Conservation (phyloP, 106 monocot genomes). For the Narthecium ossifragum region DNA sequence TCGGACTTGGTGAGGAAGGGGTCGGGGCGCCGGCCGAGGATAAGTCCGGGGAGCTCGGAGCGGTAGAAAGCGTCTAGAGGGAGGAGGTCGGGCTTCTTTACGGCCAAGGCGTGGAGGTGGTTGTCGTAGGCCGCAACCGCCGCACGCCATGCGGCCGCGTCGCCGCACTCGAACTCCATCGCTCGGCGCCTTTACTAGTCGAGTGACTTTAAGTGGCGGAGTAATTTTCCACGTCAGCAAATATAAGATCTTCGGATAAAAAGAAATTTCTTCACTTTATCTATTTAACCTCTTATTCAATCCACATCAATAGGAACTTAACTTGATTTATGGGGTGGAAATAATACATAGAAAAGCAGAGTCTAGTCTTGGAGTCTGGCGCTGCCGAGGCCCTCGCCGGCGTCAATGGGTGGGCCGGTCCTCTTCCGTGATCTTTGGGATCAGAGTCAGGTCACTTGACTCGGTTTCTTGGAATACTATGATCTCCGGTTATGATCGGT, state of each 20-base stretch:
- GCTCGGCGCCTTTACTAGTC: no score
- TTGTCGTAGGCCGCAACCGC: constrained; percentile 41
- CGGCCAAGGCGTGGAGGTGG: constrained; percentile 32
- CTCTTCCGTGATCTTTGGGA: constrained; percentile 5
- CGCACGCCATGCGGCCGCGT: constrained; percentile 40
- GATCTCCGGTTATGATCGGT: no score
- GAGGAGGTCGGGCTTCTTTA: constrained; percentile 70
- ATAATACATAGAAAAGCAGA: no score
- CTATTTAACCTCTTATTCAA: no score
- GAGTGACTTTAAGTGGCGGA: no score
- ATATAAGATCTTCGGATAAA: no score
- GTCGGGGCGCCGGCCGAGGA: constrained; percentile 45
- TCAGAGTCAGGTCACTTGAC: constrained; percentile 3
- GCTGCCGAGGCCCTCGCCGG: not conserved
- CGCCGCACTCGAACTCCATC: constrained; percentile 43
- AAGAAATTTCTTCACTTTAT: no score
- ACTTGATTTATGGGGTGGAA: no score
- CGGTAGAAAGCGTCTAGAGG: constrained; percentile 71
- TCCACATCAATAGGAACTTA: no score
- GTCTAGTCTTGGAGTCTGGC: not conserved
- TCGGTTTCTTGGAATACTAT: no score
- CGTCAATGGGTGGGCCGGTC: not conserved
- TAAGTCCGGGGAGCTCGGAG: constrained; percentile 41
- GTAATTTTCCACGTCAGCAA: no score
- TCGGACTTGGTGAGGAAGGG: constrained; percentile 70